Evolutionary conservation across 352 stramenopile species (phyloP).

Genomic region (Pythium chondricola): DNA sequence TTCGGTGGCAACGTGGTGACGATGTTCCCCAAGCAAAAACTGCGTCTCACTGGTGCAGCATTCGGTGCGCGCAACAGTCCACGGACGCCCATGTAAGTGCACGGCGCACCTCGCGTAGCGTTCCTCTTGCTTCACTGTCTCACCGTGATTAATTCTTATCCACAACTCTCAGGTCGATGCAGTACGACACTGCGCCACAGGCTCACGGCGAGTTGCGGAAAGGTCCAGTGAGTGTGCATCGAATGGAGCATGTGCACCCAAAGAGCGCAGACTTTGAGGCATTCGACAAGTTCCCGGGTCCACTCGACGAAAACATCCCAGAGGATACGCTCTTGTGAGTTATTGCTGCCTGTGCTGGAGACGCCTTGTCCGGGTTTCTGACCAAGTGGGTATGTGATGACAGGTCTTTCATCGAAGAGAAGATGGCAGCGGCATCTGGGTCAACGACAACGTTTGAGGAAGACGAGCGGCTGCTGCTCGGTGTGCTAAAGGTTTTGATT

Average conservation of each 20-base stretch:
- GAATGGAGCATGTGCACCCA: slow-evolving; percentile 76
- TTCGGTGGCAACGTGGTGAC: slow-evolving; percentile 87
- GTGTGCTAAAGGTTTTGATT: slow-evolving; percentile 62
- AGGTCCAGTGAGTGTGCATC: slow-evolving; percentile 71
- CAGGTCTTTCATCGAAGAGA: slow-evolving; percentile 55
- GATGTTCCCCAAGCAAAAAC: slow-evolving; percentile 85
- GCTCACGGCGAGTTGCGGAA: slow-evolving; percentile 76
- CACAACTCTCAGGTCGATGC: slow-evolving; percentile 32
- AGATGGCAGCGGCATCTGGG: slow-evolving; percentile 26
- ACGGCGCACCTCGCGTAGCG: neutral
- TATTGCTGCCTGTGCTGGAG: neutral
- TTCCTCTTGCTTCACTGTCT: neutral
- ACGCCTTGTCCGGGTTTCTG: neutral
- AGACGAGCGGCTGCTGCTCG: slow-evolving; percentile 62
- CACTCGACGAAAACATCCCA: slow-evolving; percentile 50
- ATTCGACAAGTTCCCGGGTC: slow-evolving; percentile 72
- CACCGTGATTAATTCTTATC: neutral
- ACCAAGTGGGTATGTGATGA: neutral
- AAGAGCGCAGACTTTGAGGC: slow-evolving; percentile 59
- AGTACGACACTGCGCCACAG: slow-evolving; percentile 44
- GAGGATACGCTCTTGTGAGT: slow-evolving; percentile 59
- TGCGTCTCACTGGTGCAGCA: slow-evolving; percentile 60
- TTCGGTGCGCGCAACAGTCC: slow-evolving; percentile 52
- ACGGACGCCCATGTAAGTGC: slow-evolving; percentile 39
- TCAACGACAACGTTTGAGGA: slow-evolving; percentile 34